A percentile compares a stretch with the other conserved stretches of the same genome.
phyloP scores from a whole-genome alignment of 805 yeast genomes.

The Starmera quercuum region DNA sequence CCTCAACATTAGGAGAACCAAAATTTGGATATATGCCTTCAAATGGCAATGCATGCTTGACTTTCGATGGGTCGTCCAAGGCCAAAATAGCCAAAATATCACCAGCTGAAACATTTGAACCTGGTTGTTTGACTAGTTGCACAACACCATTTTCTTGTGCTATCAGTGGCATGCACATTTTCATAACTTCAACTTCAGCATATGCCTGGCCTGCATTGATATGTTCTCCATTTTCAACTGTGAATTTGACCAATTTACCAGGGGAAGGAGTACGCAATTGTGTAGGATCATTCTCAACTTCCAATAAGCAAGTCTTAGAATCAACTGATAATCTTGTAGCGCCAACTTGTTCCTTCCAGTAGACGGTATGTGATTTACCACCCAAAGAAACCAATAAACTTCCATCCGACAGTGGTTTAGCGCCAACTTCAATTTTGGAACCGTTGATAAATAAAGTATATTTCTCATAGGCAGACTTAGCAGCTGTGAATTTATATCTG shows the following conservation, averaged over 20 bases:
- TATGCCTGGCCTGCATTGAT: conserved; percentile 85
- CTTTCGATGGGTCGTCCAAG: conserved; percentile 94
- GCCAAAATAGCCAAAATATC: conserved; percentile 93
- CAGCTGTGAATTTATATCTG: conserved; percentile 91
- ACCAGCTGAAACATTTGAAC: conserved; percentile 94
- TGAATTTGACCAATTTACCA: conserved; percentile 89
- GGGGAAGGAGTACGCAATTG: conserved; percentile 98
- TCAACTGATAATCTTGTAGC: conserved; percentile 94
- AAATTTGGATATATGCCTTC: conserved; percentile 89
- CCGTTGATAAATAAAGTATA: conserved; percentile 93
- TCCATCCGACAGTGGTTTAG: conserved; percentile 87
- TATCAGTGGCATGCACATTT: conserved; percentile 97
- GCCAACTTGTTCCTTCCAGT: conserved; percentile 96
- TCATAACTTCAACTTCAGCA: conserved; percentile 99
- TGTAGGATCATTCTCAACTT: conserved; percentile 96
- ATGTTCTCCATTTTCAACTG: conserved; percentile 95
- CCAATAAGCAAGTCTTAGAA: conserved; percentile 88
- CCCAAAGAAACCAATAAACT: conserved; percentile 82
- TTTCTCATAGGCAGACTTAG: conserved; percentile 78
- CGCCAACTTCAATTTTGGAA: conserved; percentile 81
- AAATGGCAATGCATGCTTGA: conserved; percentile 91
- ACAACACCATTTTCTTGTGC: conserved; percentile 92
- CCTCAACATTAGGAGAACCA: conserved; percentile 77
- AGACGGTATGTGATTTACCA: conserved; percentile 90
- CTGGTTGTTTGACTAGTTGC: conserved; percentile 94